phyloP scores from a whole-genome alignment of 176 grass and related monocot species.

The Aegilops speltoides region DNA sequence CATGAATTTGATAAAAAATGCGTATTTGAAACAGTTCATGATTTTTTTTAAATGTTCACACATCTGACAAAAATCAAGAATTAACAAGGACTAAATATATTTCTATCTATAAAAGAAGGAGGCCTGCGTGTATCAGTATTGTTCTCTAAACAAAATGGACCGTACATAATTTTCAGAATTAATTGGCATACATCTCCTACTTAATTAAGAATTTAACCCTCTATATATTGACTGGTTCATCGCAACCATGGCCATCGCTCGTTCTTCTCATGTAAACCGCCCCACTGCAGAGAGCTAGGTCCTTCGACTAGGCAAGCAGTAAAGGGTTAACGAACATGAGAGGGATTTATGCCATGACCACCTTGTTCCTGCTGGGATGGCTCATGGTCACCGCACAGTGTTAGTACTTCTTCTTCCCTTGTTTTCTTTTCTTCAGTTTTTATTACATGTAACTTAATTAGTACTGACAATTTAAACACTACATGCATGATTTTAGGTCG shows the following conservation, averaged over 20 bases:
- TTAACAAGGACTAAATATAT: too few species aligned
- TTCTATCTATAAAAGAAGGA: too few species aligned
- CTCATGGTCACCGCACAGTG: background rate
- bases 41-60: too few species aligned
- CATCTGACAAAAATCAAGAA: too few species aligned
- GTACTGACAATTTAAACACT: background rate
- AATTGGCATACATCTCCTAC: background rate
- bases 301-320: background rate
- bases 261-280: background rate
- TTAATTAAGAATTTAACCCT: background rate
- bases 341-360: background rate
- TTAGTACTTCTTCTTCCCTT: background rate
- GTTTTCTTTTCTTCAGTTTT: background rate
- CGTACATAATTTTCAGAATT: background rate
- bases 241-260: background rate
- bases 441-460: background rate
- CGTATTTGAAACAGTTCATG: too few species aligned
- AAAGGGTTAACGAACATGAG: background rate
- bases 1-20: too few species aligned
- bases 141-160: too few species aligned
- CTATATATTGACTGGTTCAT: background rate
- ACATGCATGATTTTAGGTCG: background rate
- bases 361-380: background rate
- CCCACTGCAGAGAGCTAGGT: background rate
- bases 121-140: too few species aligned